These are phyloP conservation scores for Neonectria hederae DNA, from an alignment of 2,329 filamentous ascomycete species.

Conservation along the genomic window DNA sequence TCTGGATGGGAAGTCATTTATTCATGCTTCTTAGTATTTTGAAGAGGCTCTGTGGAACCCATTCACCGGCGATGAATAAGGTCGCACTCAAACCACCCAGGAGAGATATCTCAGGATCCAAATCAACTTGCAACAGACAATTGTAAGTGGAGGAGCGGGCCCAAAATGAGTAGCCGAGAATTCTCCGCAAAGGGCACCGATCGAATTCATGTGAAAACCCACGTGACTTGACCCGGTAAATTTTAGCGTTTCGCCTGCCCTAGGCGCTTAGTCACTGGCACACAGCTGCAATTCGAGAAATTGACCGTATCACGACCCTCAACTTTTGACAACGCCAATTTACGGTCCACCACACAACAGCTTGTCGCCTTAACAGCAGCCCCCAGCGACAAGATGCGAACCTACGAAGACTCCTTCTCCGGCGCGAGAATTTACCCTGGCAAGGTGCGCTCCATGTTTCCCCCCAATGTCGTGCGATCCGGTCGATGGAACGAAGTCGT, in stretches of 20 bases:
- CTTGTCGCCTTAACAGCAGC: conserved; percentile 52
- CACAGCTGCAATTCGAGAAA: conserved; percentile 54
- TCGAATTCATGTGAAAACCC: conserved; percentile 34
- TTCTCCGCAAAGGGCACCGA: conserved; percentile 24
- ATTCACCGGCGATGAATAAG: background rate
- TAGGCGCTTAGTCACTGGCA: conserved; percentile 54
- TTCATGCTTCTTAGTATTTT: conserved; percentile 18
- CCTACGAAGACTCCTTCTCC: conserved; percentile 74
- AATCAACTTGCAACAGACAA: background rate
- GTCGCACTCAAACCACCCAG: background rate
- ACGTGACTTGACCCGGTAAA: conserved; percentile 43
- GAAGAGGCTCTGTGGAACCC: background rate
- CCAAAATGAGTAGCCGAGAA: conserved; percentile 21
- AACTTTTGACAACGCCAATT: conserved; percentile 51
- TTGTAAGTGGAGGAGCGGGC: conserved; percentile 7
- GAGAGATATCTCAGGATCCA: background rate
- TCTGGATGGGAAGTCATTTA: conserved; percentile 50
- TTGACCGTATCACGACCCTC: conserved; percentile 48
- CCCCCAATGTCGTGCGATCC: conserved; percentile 33
- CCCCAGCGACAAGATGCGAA: conserved; percentile 66
- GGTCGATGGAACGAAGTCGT: conserved; percentile 33
- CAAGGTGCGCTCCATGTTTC: conserved; percentile 62
- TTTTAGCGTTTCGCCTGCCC: conserved; percentile 47
- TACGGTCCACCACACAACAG: conserved; percentile 53
- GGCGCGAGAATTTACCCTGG: conserved; percentile 74